Evolutionary conservation across 139 green algal genomes (phyloP).

Genomic region (Chlamydomonas sp.): DNA sequence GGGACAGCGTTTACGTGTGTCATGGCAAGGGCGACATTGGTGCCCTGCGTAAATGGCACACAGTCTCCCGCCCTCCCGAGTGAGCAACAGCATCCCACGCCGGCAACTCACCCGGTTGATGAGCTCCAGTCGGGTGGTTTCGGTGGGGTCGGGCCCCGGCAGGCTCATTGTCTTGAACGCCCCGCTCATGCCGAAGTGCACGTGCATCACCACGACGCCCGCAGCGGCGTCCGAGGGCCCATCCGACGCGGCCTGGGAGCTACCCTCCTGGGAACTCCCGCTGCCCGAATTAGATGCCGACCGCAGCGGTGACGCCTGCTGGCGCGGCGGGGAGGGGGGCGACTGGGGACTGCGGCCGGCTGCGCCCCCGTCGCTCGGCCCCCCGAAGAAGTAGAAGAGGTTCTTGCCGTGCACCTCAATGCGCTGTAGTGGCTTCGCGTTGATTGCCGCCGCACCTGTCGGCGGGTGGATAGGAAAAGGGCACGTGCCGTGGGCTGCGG

Average conservation of each 20-base stretch:
- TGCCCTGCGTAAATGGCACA: too few species aligned
- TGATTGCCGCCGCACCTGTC: conserved; percentile 65
- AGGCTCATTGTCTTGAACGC: conserved; percentile 45
- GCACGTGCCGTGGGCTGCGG: conserved; percentile 1
- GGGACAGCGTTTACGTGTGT: too few species aligned
- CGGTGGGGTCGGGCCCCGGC: conserved; percentile 35
- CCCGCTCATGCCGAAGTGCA: conserved; percentile 90
- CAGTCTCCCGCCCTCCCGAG: not conserved
- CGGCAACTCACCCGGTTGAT: conserved; percentile 11
- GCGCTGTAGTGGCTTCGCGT: conserved; percentile 59
- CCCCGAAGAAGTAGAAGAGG: conserved; percentile 88
- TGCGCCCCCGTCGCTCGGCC: not conserved
- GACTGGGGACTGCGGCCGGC: not conserved
- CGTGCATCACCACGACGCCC: conserved; percentile 66
- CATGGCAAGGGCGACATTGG: too few species aligned
- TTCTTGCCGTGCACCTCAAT: conserved; percentile 87
- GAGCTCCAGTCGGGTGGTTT: conserved; percentile 74
- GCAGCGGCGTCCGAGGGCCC: not conserved
- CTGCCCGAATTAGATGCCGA: not conserved
- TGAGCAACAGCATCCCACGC: not conserved
- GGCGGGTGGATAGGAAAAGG: not conserved
- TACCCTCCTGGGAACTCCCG: not conserved
- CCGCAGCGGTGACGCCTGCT: not conserved
- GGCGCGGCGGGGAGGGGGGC: too few species aligned
- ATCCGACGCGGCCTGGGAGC: not conserved